Conservation (phyloP, 805 yeast genomes). For the Saccharomycopsis sp. region DNA sequence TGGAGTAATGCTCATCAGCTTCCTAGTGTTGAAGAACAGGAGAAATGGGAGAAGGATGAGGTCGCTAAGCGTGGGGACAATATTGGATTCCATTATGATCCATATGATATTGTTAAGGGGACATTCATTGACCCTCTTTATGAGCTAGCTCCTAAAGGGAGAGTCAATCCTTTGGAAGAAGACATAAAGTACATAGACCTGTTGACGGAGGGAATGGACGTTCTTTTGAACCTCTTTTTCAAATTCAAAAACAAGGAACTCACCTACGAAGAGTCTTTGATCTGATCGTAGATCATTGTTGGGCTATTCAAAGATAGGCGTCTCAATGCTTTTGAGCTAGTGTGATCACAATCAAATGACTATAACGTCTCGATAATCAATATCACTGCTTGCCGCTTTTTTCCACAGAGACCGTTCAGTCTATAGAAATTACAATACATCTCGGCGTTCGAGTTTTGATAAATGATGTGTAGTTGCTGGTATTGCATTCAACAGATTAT, state of each 20-base stretch:
- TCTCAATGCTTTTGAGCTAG: too few species aligned
- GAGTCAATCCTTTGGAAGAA: conserved; percentile 29
- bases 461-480: too few species aligned
- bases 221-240: conserved; percentile 9
- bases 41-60: conserved; percentile 28
- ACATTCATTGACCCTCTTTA: conserved; percentile 28
- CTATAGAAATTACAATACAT: too few species aligned
- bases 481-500: too few species aligned
- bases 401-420: too few species aligned
- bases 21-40: conserved; percentile 37
- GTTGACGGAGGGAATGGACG: conserved; percentile 2
- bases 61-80: conserved; percentile 8
- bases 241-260: conserved; percentile 12
- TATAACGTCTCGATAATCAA: too few species aligned
- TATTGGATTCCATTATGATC: conserved; percentile 15
- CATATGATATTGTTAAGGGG: conserved; percentile 23
- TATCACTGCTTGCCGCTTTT: too few species aligned
- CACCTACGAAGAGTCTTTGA: conserved; percentile 13
- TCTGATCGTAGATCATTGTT: neutral
- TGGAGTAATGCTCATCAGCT: conserved; percentile 38
- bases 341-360: too few species aligned
- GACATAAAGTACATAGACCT: conserved; percentile 4
- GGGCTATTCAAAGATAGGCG: too few species aligned
- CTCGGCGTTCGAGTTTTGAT: too few species aligned
- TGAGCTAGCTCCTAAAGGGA: conserved; percentile 26